Percentiles rank a stretch among this genome's conserved stretches.
Evolutionary conservation across 2,329 filamentous ascomycete species (phyloP).

Genomic region (Aspergillus sp.): DNA sequence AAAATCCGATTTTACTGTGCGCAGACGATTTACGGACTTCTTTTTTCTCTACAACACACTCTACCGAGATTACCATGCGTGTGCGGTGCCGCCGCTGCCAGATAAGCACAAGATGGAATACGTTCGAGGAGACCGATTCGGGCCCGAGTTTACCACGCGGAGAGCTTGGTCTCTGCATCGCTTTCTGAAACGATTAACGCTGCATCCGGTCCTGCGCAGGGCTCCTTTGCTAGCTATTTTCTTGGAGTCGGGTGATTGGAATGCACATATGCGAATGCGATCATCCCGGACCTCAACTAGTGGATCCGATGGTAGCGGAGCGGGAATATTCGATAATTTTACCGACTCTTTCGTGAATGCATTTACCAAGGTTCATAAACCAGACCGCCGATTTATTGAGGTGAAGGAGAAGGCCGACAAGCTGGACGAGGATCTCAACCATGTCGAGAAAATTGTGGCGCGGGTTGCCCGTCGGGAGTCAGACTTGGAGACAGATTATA

Average conservation of each 20-base stretch:
- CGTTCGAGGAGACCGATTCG: slow-evolving; percentile 93
- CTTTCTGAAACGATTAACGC: slow-evolving; percentile 80
- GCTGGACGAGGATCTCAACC: slow-evolving; percentile 85
- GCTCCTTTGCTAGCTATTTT: slow-evolving; percentile 82
- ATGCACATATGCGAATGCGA: slow-evolving; percentile 85
- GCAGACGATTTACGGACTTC: slow-evolving; percentile 95
- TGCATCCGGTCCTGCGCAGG: slow-evolving; percentile 85
- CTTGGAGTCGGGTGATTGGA: slow-evolving; percentile 93
- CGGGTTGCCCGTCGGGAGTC: slow-evolving; percentile 83
- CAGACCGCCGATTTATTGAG: slow-evolving; percentile 91
- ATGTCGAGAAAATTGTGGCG: slow-evolving; percentile 94
- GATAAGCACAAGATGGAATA: slow-evolving; percentile 99
- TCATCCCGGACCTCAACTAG: slow-evolving; percentile 62
- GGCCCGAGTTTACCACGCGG: slow-evolving; percentile 83
- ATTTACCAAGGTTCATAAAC: slow-evolving; percentile 94
- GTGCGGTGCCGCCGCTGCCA: slow-evolving; percentile 88
- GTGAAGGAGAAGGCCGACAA: slow-evolving; percentile 91
- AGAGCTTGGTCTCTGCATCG: slow-evolving; percentile 88
- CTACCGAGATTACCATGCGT: slow-evolving; percentile 81
- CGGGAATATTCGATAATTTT: slow-evolving; percentile 87
- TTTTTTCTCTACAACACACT: slow-evolving; percentile 94
- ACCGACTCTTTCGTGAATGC: slow-evolving; percentile 96
- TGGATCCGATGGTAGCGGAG: slow-evolving; percentile 43
- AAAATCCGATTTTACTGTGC: slow-evolving; percentile 73
- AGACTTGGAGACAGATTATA: slow-evolving; percentile 84